Evolutionary conservation across 495 filamentous ascomycete genomes (phyloP), one percentile per base, ranked within the genome.

Genomic region (Lichenothelia convexa): DNA sequence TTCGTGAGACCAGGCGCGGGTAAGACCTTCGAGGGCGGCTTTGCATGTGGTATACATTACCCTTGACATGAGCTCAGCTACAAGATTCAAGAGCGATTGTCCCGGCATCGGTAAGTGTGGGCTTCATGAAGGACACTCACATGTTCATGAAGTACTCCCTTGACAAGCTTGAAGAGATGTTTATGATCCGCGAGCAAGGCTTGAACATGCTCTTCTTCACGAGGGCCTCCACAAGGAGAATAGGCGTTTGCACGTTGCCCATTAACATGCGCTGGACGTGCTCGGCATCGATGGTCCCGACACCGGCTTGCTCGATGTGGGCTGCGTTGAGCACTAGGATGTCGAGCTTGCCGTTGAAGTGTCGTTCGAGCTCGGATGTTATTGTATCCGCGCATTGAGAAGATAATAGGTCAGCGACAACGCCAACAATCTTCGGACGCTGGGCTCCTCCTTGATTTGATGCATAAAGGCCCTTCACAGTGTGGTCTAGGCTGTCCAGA

Each of bases 11-110:
- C 57, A 55, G 18, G 44, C 48, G 17, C 61, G 46, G 3, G 62
- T 63, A 34, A 64, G 35, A 1, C 51, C 62, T 35, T 69, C 65
- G 9, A 67, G 19, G 4, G 61, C 64, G 3, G 60, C 59, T 46
- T 69, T 69, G 3, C 55, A 54, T 0, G 64, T 53, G n/a, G 42
- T 45, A 34, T 69, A 69, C 0, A 59, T n/a, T n/a, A n/a, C n/a
- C n/a, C n/a, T n/a, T n/a, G n/a, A n/a, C n/a, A n/a, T n/a, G n/a
- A n/a, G n/a, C n/a, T n/a, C n/a, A n/a, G n/a, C n/a, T n/a, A n/a
- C n/a, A n/a, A n/a, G n/a, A n/a, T n/a, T n/a, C n/a, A n/a, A n/a
- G 24, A 29, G 24, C 2, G 24, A 29, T 29, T 13, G 9, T 9
- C 24, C 9, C 1, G 24, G 2, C 2, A 1, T 9, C 9, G 9